phyloP scores from a whole-genome alignment of 2,329 filamentous ascomycete genomes.

The Aspergillus japonicus region DNA sequence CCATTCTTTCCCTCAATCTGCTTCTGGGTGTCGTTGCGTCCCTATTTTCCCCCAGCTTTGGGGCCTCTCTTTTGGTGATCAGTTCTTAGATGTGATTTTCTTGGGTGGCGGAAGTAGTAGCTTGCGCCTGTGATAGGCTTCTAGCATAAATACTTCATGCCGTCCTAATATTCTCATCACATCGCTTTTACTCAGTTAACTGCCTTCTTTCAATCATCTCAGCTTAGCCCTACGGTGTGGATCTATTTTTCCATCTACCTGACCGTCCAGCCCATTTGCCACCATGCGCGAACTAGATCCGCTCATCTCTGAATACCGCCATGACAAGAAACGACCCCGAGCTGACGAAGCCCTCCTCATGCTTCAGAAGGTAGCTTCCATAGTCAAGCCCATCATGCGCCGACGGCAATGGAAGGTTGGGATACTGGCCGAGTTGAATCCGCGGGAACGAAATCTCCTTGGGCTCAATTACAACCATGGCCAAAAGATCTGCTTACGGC shows the following conservation, averaged over 20 bases:
- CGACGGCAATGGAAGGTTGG: slow-evolving; percentile 77
- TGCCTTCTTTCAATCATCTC: neutral
- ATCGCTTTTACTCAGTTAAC: no score
- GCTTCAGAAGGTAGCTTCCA: slow-evolving; percentile 76
- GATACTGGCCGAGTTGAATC: slow-evolving; percentile 81
- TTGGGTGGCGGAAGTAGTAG: neutral
- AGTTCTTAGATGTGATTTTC: neutral
- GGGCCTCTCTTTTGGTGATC: no score
- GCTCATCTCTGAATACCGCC: slow-evolving; percentile 52
- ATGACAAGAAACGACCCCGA: slow-evolving; percentile 50
- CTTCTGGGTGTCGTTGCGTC: no score
- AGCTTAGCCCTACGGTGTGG: neutral
- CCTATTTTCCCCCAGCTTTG: no score
- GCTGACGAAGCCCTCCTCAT: slow-evolving; percentile 56
- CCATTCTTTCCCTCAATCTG: neutral
- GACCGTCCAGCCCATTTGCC: neutral
- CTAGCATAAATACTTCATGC: neutral
- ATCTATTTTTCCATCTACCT: no score
- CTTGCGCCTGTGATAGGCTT: neutral
- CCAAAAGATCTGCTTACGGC: slow-evolving; percentile 74
- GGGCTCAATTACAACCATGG: slow-evolving; percentile 79
- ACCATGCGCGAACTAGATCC: slow-evolving; percentile 49
- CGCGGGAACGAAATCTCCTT: slow-evolving; percentile 68
- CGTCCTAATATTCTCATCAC: neutral
- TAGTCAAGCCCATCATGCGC: slow-evolving; percentile 94